Evolutionary conservation across 192 early-diverging fungal species (phyloP).

Genomic region (Nowakowskiella sp.): DNA sequence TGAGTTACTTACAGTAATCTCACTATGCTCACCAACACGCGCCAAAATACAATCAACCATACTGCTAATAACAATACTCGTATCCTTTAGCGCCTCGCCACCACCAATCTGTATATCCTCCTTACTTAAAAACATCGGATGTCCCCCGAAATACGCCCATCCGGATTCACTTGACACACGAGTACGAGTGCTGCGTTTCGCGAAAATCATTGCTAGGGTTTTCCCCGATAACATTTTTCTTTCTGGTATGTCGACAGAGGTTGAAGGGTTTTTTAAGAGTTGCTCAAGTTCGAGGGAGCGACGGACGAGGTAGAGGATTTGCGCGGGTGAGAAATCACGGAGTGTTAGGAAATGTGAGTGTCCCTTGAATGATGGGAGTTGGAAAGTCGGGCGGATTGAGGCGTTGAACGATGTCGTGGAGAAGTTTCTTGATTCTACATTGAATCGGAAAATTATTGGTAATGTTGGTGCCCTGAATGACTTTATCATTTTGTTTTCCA

Average conservation of each 20-base stretch:
- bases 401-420: too few species aligned
- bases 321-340: slow-evolving; percentile 67
- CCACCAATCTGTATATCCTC: slow-evolving; percentile 96
- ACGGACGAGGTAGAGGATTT: slow-evolving; percentile 70
- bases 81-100: slow-evolving; percentile 89
- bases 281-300: slow-evolving; percentile 75
- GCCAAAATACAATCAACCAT: slow-evolving; percentile 98
- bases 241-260: neutral
- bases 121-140: slow-evolving; percentile 88
- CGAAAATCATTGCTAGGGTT: slow-evolving; percentile 87
- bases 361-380: too few species aligned
- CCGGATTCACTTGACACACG: slow-evolving; percentile 90
- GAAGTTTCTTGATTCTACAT: too few species aligned
- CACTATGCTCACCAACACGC: slow-evolving; percentile 78
- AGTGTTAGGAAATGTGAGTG: slow-evolving; percentile 67
- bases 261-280: slow-evolving; percentile 41
- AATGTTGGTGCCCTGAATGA: too few species aligned
- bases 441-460: too few species aligned
- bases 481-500: too few species aligned
- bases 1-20: slow-evolving; percentile 61
- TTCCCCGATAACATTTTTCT: slow-evolving; percentile 49
- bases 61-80: slow-evolving; percentile 79
- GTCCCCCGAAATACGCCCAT: slow-evolving; percentile 85
- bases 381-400: too few species aligned
- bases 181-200: slow-evolving; percentile 93